Evolutionary conservation across 495 filamentous ascomycete genomes (phyloP), one percentile per base, ranked within the genome.

Genomic region (Xylaria nigripes): DNA sequence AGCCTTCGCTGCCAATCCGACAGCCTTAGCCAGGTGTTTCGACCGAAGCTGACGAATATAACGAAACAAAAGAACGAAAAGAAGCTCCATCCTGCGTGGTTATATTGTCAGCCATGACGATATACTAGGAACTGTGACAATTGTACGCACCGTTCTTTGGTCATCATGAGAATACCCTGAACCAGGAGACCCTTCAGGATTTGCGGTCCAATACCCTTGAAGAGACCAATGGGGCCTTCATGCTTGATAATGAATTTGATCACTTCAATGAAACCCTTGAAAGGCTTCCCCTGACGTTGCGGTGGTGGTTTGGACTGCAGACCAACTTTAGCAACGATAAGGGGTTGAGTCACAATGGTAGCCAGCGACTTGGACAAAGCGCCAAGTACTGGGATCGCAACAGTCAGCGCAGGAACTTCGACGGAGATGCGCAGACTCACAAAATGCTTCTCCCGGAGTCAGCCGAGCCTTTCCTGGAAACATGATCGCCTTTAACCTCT

Each of bases 131-230:
- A 15, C 48, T 30, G 32, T 24, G 30, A 25, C 3, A 18, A 27
- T 69, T 81, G 56, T 79, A 94, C n/a, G n/a, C n/a, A n/a, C 90
- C 90, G 81, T 71, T 99, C 94, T 74, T 99, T 99, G 3, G 89
- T 95, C 93, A 97, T 99, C 93, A 99, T 99, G 22, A 99, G 73
- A 45, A 97, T 74, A 49, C 93, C 93, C 64, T 99, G 93, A 5
- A 99, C 93, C 43, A 97, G 61, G 42, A 99, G 72, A 16, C 94
- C 93, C 70, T 99, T 99, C 44, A 86, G 62, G 46, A 99, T 84
- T 67, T 99, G 93, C 0, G 93, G 93, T 0, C 84, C 92, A 65
- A 99, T 95, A 21, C 93, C 93, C 74, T 97, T 99, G 77, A 96
- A 97, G 13, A 97, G 78, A 18, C 87, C 86, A 18, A 85, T 59